A percentile compares a stretch with the other conserved stretches of the same genome.
Conservation (phyloP, 176 grass and related monocot species). For the Rhipidocladum racemiflorum region DNA sequence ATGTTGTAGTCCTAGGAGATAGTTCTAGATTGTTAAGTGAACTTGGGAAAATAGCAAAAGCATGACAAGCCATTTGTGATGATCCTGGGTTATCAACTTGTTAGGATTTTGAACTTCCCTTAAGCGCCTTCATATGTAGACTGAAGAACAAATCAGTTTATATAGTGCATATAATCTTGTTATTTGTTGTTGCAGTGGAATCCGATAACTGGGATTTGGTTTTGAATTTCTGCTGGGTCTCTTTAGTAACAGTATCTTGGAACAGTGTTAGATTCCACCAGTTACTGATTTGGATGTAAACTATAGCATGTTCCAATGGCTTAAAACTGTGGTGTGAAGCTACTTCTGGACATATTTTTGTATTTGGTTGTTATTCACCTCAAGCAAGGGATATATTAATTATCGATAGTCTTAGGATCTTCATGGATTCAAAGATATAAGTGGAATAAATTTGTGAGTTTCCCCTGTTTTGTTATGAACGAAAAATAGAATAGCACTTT, state of each 20-base stretch:
- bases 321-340: neutral
- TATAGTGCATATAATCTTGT: neutral
- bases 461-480: constrained; percentile 2
- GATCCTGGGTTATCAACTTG: neutral
- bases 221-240: neutral
- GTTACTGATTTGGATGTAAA: neutral
- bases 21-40: neutral
- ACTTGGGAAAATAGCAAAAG: neutral
- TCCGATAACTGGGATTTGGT: neutral
- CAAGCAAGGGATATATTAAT: neutral
- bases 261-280: neutral
- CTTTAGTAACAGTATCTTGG: constrained; percentile 2
- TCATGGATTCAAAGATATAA: neutral
- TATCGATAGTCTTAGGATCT: neutral
- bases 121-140: neutral
- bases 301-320: neutral
- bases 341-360: neutral
- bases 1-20: neutral
- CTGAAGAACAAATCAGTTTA: neutral
- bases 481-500: constrained; percentile 4
- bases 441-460: neutral
- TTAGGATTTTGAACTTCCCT: neutral
- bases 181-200: neutral
- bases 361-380: neutral
- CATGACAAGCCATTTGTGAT: neutral